A percentile compares a stretch with the other conserved stretches of the same genome.
These are phyloP conservation scores for Leishmania martiniquensis DNA, from an alignment of 208 protist species.

Conservation along the genomic window DNA sequence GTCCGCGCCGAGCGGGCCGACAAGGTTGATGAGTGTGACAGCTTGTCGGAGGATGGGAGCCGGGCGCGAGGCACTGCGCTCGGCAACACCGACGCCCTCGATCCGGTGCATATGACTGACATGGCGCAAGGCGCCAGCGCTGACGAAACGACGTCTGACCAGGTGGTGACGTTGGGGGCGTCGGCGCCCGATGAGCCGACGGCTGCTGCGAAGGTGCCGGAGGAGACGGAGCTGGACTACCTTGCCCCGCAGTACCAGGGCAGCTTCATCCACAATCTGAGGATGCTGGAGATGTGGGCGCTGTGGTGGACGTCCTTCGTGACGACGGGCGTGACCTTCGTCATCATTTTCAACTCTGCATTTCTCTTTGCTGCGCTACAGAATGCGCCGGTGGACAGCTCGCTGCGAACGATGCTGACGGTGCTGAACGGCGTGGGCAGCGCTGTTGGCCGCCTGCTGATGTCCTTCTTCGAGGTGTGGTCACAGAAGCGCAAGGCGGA, in stretches of 20 bases:
- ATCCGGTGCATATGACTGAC: no score
- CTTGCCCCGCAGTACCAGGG: slow-evolving; percentile 65
- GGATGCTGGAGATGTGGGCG: slow-evolving; percentile 47
- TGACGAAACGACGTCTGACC: not conserved
- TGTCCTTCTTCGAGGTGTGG: slow-evolving; percentile 60
- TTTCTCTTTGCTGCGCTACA: slow-evolving; percentile 56
- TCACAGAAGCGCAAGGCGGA: slow-evolving; percentile 56
- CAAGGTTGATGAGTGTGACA: not conserved
- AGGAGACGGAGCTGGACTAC: slow-evolving; percentile 54
- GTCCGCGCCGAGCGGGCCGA: not conserved
- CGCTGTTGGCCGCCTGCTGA: slow-evolving; percentile 59
- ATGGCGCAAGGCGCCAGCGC: no score
- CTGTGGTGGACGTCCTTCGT: slow-evolving; percentile 58
- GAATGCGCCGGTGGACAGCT: slow-evolving; percentile 23
- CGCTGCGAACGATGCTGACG: slow-evolving; percentile 57
- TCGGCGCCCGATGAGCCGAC: no score
- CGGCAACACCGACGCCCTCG: no score
- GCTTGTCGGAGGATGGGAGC: not conserved
- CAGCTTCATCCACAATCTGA: slow-evolving; percentile 48
- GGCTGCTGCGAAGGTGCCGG: not conserved
- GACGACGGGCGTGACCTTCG: slow-evolving; percentile 40
- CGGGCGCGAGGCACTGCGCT: not conserved
- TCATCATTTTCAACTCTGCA: slow-evolving; percentile 61
- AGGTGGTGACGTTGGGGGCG: not conserved
- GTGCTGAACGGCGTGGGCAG: slow-evolving; percentile 71